Conservation (phyloP, 805 yeast species). For the Starmerella floricola region DNA sequence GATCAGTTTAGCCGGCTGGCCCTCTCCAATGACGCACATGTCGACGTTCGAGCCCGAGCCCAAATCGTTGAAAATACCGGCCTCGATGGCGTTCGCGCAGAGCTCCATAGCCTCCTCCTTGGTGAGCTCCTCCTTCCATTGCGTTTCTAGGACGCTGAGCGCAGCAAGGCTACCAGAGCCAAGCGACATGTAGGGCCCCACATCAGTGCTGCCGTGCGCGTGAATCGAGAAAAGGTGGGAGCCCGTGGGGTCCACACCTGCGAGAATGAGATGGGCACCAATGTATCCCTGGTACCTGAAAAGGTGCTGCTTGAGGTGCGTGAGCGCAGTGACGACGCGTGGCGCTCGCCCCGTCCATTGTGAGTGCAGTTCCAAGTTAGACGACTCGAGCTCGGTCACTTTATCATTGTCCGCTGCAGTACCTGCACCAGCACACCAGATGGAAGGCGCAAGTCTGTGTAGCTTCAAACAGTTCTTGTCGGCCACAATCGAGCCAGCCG, state of each 20-base stretch:
- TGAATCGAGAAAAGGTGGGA: conserved; percentile 85
- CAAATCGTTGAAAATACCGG: conserved; percentile 98
- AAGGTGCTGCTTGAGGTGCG: conserved; percentile 86
- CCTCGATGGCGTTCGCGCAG: conserved; percentile 85
- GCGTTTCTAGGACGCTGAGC: conserved; percentile 88
- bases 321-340: conserved; percentile 84
- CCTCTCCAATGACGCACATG: conserved; percentile 89
- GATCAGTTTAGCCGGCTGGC: conserved; percentile 57
- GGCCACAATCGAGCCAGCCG: conserved; percentile 91
- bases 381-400: conserved; percentile 86
- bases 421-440: conserved; percentile 99
- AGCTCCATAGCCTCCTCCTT: conserved; percentile 85
- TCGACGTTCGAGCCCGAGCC: conserved; percentile 99
- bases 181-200: conserved; percentile 80
- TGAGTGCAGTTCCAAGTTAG: conserved; percentile 83
- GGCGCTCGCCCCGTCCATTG: conserved; percentile 77
- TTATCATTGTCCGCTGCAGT: conserved; percentile 99
- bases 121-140: conserved; percentile 67
- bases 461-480: conserved; percentile 96
- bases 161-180: conserved; percentile 98
- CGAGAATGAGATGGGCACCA: conserved; percentile 96
- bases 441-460: conserved; percentile 76
- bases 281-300: conserved; percentile 95
- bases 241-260: conserved; percentile 94
- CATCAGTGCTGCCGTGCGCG: conserved; percentile 97